A percentile compares a stretch with the other conserved stretches of the same genome.
These are phyloP conservation scores for Suillus spraguei DNA, from an alignment of 768 basidiomycete genomes.

Conservation along the genomic window DNA sequence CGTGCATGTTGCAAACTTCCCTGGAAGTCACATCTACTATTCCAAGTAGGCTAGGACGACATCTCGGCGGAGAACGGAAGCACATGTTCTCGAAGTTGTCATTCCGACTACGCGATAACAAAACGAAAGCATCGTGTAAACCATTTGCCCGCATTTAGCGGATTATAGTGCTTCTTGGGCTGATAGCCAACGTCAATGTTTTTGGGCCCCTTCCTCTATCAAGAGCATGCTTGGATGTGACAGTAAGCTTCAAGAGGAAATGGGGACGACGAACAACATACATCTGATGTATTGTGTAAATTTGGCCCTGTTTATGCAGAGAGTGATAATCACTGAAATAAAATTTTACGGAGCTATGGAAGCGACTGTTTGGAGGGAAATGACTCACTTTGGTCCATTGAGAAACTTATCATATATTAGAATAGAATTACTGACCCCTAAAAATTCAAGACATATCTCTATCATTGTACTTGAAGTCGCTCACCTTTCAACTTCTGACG, in stretches of 20 bases:
- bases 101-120: constrained; percentile 81
- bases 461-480: constrained; percentile 92
- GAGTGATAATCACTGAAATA: constrained; percentile 71
- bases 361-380: not conserved
- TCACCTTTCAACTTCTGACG: constrained; percentile 95
- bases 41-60: constrained; percentile 92
- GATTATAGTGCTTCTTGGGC: constrained; percentile 57
- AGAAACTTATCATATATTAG: constrained; percentile 99
- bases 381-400: constrained; percentile 90
- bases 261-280: constrained; percentile 91
- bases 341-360: not conserved
- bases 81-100: constrained; percentile 96
- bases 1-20: constrained; percentile 71
- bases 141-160: not conserved
- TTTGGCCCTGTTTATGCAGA: constrained; percentile 70
- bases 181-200: constrained; percentile 82
- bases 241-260: constrained; percentile 73
- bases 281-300: constrained; percentile 92
- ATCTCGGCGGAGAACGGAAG: constrained; percentile 78
- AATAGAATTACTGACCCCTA: constrained; percentile 56
- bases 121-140: not conserved
- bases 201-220: constrained; percentile 47
- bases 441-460: constrained; percentile 24
- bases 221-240: constrained; percentile 92
- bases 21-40: constrained; percentile 79